Base-by-base conservation (phyloP, 495 filamentous ascomycete genomes). In the Neurospora sp. region DNA sequence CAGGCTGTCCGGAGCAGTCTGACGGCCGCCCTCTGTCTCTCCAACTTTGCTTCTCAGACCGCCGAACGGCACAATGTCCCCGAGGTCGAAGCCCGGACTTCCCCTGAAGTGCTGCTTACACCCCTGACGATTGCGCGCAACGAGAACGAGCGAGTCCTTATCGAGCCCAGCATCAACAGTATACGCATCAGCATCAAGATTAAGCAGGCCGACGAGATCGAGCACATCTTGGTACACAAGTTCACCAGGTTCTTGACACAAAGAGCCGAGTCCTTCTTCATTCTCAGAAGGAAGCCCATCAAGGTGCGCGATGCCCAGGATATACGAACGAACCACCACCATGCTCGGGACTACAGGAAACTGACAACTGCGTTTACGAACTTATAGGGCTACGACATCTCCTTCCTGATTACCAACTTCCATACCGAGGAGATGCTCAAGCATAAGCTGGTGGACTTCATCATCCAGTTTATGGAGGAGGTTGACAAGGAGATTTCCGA, bases 401-500 rank as follows among this genome's bases (percentile, higher is more conserved):
- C 94, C 3, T 98, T 99, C 86, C 83, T 99, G 77, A 95, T 99
- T 77, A 98, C 96, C 16, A 98, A 99, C 82, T 94, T 93, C 86
- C 96, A 99, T 77, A 98, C 95, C 20, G 96, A 98, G 81, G 91
- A 94, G 77, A 96, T 99, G 93, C 82, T 98, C 78, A 98, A 97
- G 85, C 94, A 99, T 79, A 98, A 99, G 84, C 85, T 99, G 74
- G 96, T 99, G 11, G 96, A 99, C 79, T 99, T 99, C 78, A 96
- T 98, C 74, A 97, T 99, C 74, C 91, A 97, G 76, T 98, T 98
- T 80, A 98, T 98, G 94, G 95, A 98, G 83, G 96, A 99, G 79
- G 96, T 98, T 39, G 96, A 98, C 79, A 98, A 98, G 85, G 96
- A 99, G 82, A 98, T 98, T 71, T 98, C 95, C 2, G 96, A 98